Evolutionary conservation across 176 grass and related monocot genomes (phyloP).

Genomic region (Phragmites australis): DNA sequence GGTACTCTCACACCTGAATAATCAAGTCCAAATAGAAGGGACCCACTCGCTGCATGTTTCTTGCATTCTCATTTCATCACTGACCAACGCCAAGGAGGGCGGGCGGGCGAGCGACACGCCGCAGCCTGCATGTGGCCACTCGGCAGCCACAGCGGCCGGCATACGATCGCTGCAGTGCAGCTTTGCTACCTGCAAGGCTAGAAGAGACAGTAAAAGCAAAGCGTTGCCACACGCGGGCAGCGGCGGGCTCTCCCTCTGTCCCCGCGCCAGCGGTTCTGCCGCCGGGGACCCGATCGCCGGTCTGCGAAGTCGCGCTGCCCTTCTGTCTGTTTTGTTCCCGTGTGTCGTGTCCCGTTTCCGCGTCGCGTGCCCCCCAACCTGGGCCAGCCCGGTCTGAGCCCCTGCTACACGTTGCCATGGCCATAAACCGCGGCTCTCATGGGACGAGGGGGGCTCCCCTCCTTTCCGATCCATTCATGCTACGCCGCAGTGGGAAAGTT

Average conservation of each 20-base stretch:
- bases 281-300: not conserved
- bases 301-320: conserved; percentile 2
- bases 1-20: conserved; percentile 21
- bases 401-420: not conserved
- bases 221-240: not conserved
- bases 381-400: not conserved
- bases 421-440: not conserved
- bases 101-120: not conserved
- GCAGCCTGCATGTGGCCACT: conserved; percentile 13
- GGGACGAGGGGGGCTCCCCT: not conserved
- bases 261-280: not conserved
- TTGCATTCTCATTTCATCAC: no score
- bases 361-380: not conserved
- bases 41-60: not conserved
- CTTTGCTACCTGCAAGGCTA: not conserved
- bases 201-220: not conserved
- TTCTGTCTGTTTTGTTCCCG: conserved; percentile 8
- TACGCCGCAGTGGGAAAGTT: conserved; percentile 4
- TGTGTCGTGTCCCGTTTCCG: not conserved
- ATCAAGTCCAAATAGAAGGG: not conserved
- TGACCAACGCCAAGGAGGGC: not conserved
- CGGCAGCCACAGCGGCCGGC: not conserved
- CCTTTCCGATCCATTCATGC: not conserved
- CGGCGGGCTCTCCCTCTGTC: not conserved
- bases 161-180: not conserved